These are phyloP conservation scores for Pisolithus orientalis DNA, from an alignment of 768 basidiomycete species.

Conservation along the genomic window DNA sequence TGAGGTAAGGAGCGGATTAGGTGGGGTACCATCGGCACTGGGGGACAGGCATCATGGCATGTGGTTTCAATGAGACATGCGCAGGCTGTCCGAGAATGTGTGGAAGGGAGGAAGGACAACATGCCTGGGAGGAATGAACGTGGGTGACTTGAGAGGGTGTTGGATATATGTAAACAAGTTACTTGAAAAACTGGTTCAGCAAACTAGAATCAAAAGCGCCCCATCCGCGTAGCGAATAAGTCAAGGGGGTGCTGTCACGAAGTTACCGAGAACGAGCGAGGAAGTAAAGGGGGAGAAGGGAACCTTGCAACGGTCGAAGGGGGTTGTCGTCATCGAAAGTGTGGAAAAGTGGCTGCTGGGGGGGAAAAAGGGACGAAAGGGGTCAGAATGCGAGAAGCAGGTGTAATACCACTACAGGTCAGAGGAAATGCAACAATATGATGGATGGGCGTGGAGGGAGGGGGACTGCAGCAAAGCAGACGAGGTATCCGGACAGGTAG, in stretches of 20 bases:
- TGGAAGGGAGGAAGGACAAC: conserved; percentile 13
- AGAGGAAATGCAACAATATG: conserved; percentile 25
- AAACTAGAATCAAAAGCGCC: conserved; percentile 9
- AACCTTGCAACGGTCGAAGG: conserved; percentile 18
- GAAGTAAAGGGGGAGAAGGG: conserved; percentile 20
- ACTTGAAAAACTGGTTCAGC: conserved; percentile 15
- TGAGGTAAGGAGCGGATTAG: conserved; percentile 14
- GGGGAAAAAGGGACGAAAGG: conserved; percentile 12
- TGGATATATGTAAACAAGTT: conserved; percentile 12
- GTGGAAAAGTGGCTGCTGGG: conserved; percentile 20
- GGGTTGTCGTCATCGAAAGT: conserved; percentile 16
- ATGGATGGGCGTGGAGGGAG: background rate
- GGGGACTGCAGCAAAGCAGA: conserved; percentile 14
- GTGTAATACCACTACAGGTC: conserved; percentile 25
- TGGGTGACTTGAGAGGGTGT: conserved; percentile 10
- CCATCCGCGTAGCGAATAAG: conserved; percentile 14
- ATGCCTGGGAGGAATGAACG: conserved; percentile 22
- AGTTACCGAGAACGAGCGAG: conserved; percentile 19
- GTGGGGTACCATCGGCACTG: conserved; percentile 3
- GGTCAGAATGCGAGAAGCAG: conserved; percentile 28
- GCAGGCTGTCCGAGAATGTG: conserved; percentile 14
- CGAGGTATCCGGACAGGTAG: conserved; percentile 30
- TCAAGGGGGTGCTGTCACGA: conserved; percentile 13
- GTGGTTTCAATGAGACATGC: conserved; percentile 3
- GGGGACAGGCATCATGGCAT: conserved; percentile 2